Base-by-base conservation (phyloP, 129 eudicot species). In the Dittrichia graveolens region DNA sequence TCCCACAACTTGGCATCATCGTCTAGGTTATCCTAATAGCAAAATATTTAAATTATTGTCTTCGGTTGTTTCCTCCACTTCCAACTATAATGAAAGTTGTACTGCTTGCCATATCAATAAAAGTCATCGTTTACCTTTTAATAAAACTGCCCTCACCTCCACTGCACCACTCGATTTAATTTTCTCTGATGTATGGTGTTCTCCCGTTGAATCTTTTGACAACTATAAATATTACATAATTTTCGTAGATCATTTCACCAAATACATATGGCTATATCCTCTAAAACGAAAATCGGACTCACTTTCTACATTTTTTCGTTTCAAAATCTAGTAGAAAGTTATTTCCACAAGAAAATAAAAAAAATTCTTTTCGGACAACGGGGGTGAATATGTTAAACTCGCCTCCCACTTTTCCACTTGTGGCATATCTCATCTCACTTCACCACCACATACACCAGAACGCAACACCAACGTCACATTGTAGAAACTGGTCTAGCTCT, bases 61-160 rank as follows among this genome's bases (percentile, higher is more conserved):
- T 2, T 31, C 9, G 3, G 34, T 68, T 6, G 3, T 47, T 68
- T 49, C 60, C 6, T 10, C 13, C 50, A 24, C 4, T 61, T 61
- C 67, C 37, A 49, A 24, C 37, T 18, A 8, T 5, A 9, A 31
- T 35, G 55, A 13, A 10, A 12, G 14, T 61, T 73, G 78, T 37
- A 61, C 46, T 73, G 34, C 78, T 0, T 73, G 78, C n/a, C 34
- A n/a, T 12, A 19, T 61, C 40, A 73, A 46, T 73, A 73, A 61
- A 31, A 44, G 57, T 8, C 68, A 72, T 2, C 12, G 5, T 3
- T 49, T 72, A 0, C 60, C 77, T 1, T 72, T 72, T 12, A 6
- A 46, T 0, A 0, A 9, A 0, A 5, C 38, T 43, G 8, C 60
- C 19, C 49, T 72, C 1, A 5, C 47, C 0, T 56, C 58, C 6